Conservation (phyloP, 495 filamentous ascomycete species). For the Neurospora sp. region DNA sequence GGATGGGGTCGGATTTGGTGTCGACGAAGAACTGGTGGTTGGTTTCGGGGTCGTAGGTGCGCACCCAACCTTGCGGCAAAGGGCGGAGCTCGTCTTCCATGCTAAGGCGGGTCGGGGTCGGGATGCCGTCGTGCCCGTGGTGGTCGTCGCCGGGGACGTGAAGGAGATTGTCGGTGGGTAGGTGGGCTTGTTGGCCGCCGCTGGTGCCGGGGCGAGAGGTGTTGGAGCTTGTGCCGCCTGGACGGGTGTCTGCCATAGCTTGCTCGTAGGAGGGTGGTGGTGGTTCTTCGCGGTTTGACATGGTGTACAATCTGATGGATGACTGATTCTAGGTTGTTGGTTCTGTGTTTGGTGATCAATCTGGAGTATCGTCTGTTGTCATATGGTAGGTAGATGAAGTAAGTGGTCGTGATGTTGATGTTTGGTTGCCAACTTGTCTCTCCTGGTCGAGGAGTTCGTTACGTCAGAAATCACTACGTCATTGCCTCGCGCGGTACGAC, state of each 20-base stretch:
- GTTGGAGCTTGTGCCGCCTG: background rate
- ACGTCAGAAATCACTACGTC: background rate
- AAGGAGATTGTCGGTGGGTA: background rate
- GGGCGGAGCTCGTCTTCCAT: conserved; percentile 26
- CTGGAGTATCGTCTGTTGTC: background rate
- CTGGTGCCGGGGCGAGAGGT: background rate
- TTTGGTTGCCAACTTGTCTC: background rate
- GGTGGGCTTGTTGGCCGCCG: background rate
- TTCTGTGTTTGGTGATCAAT: background rate
- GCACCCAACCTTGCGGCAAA: conserved; percentile 18
- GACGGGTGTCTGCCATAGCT: background rate
- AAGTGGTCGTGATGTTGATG: background rate
- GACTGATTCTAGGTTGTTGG: background rate
- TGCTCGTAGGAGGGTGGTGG: conserved; percentile 14
- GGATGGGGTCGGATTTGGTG: conserved; percentile 11
- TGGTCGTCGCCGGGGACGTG: background rate
- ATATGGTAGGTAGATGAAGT: background rate
- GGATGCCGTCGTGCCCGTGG: conserved; percentile 14
- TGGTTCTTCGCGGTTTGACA: conserved; percentile 4
- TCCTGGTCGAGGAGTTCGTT: background rate
- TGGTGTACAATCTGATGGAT: background rate
- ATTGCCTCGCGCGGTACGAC: background rate
- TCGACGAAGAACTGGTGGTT: conserved; percentile 28
- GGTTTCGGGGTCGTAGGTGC: conserved; percentile 17
- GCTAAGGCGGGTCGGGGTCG: conserved; percentile 15